Evolutionary conservation across 768 basidiomycete species (phyloP).

Genomic region (Hypsizygus marmoreus): DNA sequence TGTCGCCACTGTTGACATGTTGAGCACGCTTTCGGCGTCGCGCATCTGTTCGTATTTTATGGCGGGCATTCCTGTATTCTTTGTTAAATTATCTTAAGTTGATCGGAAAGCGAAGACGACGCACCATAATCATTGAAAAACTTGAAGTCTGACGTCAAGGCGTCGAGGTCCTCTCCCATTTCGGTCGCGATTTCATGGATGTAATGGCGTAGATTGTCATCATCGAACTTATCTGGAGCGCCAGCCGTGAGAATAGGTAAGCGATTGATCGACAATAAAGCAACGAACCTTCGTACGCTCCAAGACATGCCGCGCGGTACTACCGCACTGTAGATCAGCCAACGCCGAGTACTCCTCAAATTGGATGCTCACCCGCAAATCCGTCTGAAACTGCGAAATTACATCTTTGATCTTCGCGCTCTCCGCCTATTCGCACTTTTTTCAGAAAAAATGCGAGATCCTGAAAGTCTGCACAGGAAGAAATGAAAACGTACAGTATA

Average conservation of each 20-base stretch:
- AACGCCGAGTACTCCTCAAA: too few species aligned
- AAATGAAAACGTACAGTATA: constrained; percentile 5
- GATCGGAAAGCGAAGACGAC: not conserved
- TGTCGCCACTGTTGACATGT: constrained; percentile 18
- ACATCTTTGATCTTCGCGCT: constrained; percentile 4
- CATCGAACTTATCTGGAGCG: not conserved
- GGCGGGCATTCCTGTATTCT: constrained; percentile 12
- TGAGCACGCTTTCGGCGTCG: constrained; percentile 10
- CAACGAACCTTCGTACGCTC: constrained; percentile 1
- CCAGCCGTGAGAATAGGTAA: not conserved
- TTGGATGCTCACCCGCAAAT: constrained; percentile 4
- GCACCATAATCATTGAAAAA: constrained; percentile 8
- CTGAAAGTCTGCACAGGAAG: too few species aligned
- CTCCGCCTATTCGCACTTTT: constrained; percentile 7
- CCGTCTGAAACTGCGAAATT: constrained; percentile 1
- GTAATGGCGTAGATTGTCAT: not conserved
- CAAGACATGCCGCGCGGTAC: not conserved
- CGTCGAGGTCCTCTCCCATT: constrained; percentile 7
- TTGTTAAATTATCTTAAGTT: not conserved
- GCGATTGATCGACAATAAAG: not conserved
- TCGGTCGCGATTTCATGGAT: constrained; percentile 7
- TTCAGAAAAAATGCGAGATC: too few species aligned
- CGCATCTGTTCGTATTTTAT: constrained; percentile 15
- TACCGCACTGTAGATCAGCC: too few species aligned
- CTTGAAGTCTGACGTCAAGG: constrained; percentile 1